Evolutionary conservation across 176 grass and related monocot genomes (phyloP).

Genomic region (Aegilops longissima): DNA sequence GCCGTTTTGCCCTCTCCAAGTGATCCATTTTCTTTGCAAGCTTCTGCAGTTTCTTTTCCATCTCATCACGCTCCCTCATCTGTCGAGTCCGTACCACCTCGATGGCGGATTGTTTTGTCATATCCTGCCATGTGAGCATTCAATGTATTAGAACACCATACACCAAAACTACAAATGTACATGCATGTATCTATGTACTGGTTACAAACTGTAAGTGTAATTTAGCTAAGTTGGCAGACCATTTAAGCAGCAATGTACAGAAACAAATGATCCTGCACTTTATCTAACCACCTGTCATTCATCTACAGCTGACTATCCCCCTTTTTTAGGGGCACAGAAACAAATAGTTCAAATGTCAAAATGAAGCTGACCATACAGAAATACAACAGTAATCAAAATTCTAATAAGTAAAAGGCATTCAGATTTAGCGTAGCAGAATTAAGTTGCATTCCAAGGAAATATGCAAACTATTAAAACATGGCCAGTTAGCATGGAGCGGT

Average conservation of each 20-base stretch:
- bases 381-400: background rate
- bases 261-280: background rate
- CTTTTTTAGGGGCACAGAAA: background rate
- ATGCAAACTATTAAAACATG: background rate
- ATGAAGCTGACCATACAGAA: background rate
- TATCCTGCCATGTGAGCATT: constrained; percentile 42
- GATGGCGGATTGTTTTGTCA: constrained; percentile 69
- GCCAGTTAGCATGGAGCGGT: background rate
- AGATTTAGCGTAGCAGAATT: background rate
- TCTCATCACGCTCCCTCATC: constrained; percentile 70
- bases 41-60: constrained; percentile 81
- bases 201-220: background rate
- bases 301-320: background rate
- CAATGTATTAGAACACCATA: background rate
- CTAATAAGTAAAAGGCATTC: background rate
- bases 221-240: background rate
- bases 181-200: background rate
- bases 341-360: background rate
- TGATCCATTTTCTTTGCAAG: constrained; percentile 86
- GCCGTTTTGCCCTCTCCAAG: constrained; percentile 73
- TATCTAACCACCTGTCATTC: background rate
- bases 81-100: constrained; percentile 65
- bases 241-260: background rate
- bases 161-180: background rate
- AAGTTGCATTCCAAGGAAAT: background rate